Base-by-base conservation (phyloP, 768 basidiomycete genomes). In the Auriculariales sp. region DNA sequence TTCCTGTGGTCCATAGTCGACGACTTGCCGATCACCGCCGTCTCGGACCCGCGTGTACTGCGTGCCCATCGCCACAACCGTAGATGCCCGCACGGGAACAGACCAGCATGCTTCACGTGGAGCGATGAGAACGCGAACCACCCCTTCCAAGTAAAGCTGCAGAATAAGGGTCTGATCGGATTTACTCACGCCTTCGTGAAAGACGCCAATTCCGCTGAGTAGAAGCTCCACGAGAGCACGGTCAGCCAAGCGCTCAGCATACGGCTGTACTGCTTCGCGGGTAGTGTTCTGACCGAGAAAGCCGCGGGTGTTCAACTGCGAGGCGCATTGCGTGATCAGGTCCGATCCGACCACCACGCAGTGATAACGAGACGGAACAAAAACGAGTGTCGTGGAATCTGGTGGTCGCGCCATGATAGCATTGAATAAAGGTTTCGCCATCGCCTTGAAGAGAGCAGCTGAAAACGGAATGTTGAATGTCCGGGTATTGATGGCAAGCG, bases 1-100 rank as follows among this genome's bases (percentile, higher is more conserved):
- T 56, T 98, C 92, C 17, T 77, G 71, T 31, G 94, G 66, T 0
- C 69, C 68, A 62, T 98, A 98, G 60, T 92, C 90, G 36, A 73
- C 72, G 46, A 94, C 61, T 56, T 83, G 81, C 22, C 84, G 77
- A 7, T 68, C 59, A 12, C 66, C 71, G 49, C 67, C 69, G 31
- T 61, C 63, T 33, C 71, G 67, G 5, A 70, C 56, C 49, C 76
- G 68, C 24, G 81, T 62, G 62, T 88, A 94, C 62, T 99, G 95
- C 3, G 93, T 89, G 15, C 90, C 86, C 83, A 98, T 83, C 39
- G 90, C 81, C 31, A 98, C 70, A 14, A 98, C 93, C 4, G 76
- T 76, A 5, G 75, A 72, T 1, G 87, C 88, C 48, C 81, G 77
- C 15, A 92, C 77, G 17, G 93, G 91, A n/a, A 97, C 61, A 27